These are phyloP conservation scores for Delonix regia DNA, from an alignment of 306 rosid species.

Conservation along the genomic window DNA sequence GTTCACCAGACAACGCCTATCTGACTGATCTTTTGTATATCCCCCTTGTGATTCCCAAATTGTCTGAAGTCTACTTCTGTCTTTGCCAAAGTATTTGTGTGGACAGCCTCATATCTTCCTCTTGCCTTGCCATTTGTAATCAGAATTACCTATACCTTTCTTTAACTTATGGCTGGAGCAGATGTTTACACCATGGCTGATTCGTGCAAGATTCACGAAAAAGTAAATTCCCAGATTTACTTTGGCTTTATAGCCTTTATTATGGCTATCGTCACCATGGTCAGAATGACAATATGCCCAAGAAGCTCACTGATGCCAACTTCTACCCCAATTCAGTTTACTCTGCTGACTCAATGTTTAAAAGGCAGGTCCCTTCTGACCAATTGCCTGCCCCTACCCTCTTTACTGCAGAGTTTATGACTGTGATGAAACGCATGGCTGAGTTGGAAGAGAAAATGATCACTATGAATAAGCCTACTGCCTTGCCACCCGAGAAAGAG, in stretches of 20 bases:
- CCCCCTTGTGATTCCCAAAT: background rate
- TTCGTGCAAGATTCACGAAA: constrained; percentile 38
- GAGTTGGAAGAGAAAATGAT: constrained; percentile 72
- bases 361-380: constrained; percentile 41
- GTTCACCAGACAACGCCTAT: background rate
- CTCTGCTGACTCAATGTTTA: constrained; percentile 36
- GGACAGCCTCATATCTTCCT: background rate
- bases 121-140: constrained; percentile 2
- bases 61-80: background rate
- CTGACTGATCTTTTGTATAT: background rate
- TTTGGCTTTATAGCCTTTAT: constrained; percentile 56
- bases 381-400: constrained; percentile 39
- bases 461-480: constrained; percentile 48
- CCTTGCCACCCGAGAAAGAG: constrained; percentile 78
- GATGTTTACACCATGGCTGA: constrained; percentile 24
- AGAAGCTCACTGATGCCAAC: constrained; percentile 59
- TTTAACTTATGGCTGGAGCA: constrained; percentile 20
- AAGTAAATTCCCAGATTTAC: constrained; percentile 44
- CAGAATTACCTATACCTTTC: background rate
- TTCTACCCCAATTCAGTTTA: constrained; percentile 49
- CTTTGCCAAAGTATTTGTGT: constrained; percentile 3
- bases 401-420: constrained; percentile 47
- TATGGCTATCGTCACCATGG: constrained; percentile 60
- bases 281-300: constrained; percentile 56
- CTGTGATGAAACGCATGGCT: constrained; percentile 83